These are phyloP conservation scores for Gloeostereum incarnatum DNA, from an alignment of 768 basidiomycete species.

Conservation along the genomic window DNA sequence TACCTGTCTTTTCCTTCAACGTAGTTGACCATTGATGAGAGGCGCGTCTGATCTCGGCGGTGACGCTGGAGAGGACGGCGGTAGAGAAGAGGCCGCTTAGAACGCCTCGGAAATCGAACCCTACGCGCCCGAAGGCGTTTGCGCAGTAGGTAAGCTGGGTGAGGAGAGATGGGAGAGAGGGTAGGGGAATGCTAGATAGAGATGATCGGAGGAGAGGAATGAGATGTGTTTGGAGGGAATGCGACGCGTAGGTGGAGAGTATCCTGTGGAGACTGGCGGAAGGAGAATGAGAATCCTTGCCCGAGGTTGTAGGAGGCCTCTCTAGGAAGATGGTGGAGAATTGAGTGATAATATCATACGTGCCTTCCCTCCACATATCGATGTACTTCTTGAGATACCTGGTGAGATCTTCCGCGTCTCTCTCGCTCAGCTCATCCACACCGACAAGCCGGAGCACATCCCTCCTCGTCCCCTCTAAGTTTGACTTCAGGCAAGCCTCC, in stretches of 20 bases:
- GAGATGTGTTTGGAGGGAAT: slow-evolving; percentile 54
- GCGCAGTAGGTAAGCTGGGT: slow-evolving; percentile 94
- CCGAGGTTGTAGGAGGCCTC: slow-evolving; percentile 30
- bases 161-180: slow-evolving; percentile 72
- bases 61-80: slow-evolving; percentile 52
- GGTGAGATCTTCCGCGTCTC: slow-evolving; percentile 63
- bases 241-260: slow-evolving; percentile 55
- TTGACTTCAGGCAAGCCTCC: slow-evolving; percentile 48
- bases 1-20: slow-evolving; percentile 12
- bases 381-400: slow-evolving; percentile 80
- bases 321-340: slow-evolving; percentile 87
- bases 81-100: slow-evolving; percentile 57
- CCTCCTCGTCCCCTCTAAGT: slow-evolving; percentile 44
- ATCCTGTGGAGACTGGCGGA: slow-evolving; percentile 35
- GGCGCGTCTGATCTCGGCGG: slow-evolving; percentile 38
- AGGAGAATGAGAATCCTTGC: slow-evolving; percentile 13
- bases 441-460: slow-evolving; percentile 29
- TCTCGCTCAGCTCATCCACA: slow-evolving; percentile 33
- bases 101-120: slow-evolving; percentile 76
- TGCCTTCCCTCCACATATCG: slow-evolving; percentile 86
- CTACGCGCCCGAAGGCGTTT: slow-evolving; percentile 84
- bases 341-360: slow-evolving; percentile 87
- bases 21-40: slow-evolving; percentile 23
- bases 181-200: slow-evolving; percentile 50
- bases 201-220: slow-evolving; percentile 54